Evolutionary conservation across 2,329 filamentous ascomycete genomes (phyloP).

Genomic region (Alternaria longipes): DNA sequence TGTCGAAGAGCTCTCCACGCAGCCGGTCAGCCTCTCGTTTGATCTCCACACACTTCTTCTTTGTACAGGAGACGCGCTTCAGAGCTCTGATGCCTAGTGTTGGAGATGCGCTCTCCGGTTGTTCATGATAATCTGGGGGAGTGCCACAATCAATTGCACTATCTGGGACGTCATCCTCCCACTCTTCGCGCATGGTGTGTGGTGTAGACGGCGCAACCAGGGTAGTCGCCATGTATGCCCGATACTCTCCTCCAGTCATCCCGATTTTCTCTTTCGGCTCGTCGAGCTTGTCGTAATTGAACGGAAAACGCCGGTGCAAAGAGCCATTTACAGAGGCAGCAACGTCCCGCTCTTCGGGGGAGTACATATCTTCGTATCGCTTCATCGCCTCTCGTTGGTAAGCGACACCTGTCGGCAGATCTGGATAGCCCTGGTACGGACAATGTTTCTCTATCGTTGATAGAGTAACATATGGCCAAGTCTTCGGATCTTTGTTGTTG

Average conservation of each 20-base stretch:
- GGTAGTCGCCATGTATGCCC: not conserved
- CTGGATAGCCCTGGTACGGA: not conserved
- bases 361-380: conserved; percentile 12
- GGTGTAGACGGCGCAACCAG: not conserved
- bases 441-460: not conserved
- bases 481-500: conserved; percentile 5
- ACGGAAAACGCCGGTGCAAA: conserved; percentile 6
- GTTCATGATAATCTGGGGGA: not conserved
- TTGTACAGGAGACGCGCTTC: not conserved
- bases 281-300: conserved; percentile 9
- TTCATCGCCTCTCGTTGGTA: conserved; percentile 7
- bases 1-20: not conserved
- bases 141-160: not conserved
- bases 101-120: not conserved
- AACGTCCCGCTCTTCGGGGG: not conserved
- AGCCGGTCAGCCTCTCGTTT: conserved; percentile 8
- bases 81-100: not conserved
- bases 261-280: conserved; percentile 2
- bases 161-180: not conserved
- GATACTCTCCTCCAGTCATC: not conserved
- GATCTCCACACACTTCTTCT: not conserved
- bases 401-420: conserved; percentile 7
- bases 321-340: conserved; percentile 1
- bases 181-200: not conserved
- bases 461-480: conserved; percentile 13